Evolutionary conservation across 805 yeast species (phyloP), one percentile per base, ranked within the genome.

Genomic region (Cyberlindnera misumaiensis): DNA sequence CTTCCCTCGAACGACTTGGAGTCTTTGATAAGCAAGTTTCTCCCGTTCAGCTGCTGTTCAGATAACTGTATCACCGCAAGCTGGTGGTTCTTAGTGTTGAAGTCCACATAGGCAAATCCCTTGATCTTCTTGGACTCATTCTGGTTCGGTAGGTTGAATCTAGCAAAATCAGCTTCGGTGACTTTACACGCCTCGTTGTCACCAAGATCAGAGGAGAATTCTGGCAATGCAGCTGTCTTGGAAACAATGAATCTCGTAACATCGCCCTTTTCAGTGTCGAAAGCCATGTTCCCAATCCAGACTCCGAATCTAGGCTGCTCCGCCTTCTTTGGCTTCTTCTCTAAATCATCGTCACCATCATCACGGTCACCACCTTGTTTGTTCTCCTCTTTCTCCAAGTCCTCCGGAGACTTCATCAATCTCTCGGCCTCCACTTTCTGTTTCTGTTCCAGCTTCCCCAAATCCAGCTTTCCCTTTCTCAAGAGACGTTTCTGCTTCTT

Each of bases 201-300:
- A 7, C 40, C 33, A 6, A 49, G 33, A 0, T 49, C 55, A 3
- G 52, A 54, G 1, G 55, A 40, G 17, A 47, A 58, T 5, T 55
- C 65, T 4, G 60, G 60, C 10, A 53, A 56, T 1, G 56, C 63
- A 12, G 63, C 53, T 0, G 90, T 74, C 54, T 81, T 84, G 9
- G 74, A 70, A 2, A 70, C 63, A 7, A 93, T 60, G 47, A 83
- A 87, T 38, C 78, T 69, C 11, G 65, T 64, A 26, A 93, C 55
- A 46, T 88, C 94, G 27, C 83, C 90, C 49, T 73, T 77, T 0
- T 80, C 70, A 5, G 96, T 86, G 37, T 85, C 93, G 53, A 82
- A 93, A 0, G 96, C 72, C 46, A 93, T 63, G 58, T 93, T 93
- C 31, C 98, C 98, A 34, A 93, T 75, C 98, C 98, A 93, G 27